Base-by-base conservation (phyloP, 2,329 filamentous ascomycete species). In the Botryosphaeria agaves region DNA sequence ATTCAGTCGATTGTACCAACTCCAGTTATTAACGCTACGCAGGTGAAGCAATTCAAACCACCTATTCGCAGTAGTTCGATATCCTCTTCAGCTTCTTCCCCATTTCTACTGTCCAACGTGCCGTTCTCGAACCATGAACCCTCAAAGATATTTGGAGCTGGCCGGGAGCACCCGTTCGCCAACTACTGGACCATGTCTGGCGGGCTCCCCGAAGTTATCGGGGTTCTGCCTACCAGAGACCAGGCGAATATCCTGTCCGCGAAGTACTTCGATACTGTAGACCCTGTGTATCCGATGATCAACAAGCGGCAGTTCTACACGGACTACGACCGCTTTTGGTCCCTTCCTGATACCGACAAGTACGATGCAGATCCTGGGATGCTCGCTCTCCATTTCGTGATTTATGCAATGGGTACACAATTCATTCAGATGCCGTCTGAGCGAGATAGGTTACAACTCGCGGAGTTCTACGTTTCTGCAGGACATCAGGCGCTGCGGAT, bases 111-210 rank as follows among this genome's bases (percentile, higher is more conserved):
- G 27, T 81, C 77, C 30, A 74, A 81, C 43, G 66, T 83, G 3
- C 76, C 78, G 1, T 79, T 77, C 45, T 77, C 77, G 0, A 62
- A 69, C 25, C 69, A 75, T 7, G 72, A 72, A 5, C 73, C 75
- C 2, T 80, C 75, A 32, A 82, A 81, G 39, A 76, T 84, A 32
- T 85, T 85, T 46, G 79, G 79, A n/a, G 72, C 83, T 38, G 78
- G 76, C 9, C 73, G 75, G 1, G 76, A 82, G 45, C 77, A 83
- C 45, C 78, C 77, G 0, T 84, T 84, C 46, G 73, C 76, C 43
- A 85, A 85, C 46, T 85, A 85, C 51, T 87, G 80, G 80, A 85
- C 78, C 3, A 81, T 17, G 43, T 68, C 75, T 36, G 79, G 80
- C 28, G 79, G 78, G 0, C 55, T 87, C 12, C 62, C 70, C 6